These are phyloP conservation scores for Alternaria arbusti DNA, from an alignment of 2,329 filamentous ascomycete genomes.

Conservation along the genomic window DNA sequence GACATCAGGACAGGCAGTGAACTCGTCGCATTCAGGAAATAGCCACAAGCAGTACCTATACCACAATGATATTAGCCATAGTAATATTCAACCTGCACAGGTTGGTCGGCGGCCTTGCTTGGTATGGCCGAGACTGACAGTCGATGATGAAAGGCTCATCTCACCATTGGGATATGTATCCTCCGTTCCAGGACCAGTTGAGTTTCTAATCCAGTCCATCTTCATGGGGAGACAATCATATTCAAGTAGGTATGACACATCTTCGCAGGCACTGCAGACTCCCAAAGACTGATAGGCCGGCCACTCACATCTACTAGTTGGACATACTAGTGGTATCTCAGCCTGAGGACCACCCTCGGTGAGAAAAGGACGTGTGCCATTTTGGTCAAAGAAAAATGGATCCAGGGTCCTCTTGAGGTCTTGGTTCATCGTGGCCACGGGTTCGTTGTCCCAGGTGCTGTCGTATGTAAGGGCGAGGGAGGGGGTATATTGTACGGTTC, in stretches of 20 bases:
- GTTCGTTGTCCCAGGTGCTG: not conserved
- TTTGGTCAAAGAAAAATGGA: constrained; percentile 24
- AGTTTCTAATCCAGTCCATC: constrained; percentile 25
- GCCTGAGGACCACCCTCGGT: constrained; percentile 24
- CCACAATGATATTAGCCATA: not conserved
- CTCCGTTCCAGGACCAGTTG: constrained; percentile 1
- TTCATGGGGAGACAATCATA: constrained; percentile 20
- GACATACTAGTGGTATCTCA: constrained; percentile 33
- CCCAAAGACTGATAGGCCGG: constrained; percentile 26
- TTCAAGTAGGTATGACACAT: constrained; percentile 19
- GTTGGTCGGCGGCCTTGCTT: not conserved
- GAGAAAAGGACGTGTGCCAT: constrained; percentile 20
- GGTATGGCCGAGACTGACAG: not conserved
- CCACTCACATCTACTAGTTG: constrained; percentile 34
- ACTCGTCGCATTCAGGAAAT: constrained; percentile 31
- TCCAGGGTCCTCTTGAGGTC: not conserved
- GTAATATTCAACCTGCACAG: not conserved
- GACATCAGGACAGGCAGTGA: constrained; percentile 23
- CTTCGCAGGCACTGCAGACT: constrained; percentile 32
- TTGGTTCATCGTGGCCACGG: not conserved
- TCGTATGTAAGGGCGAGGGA: not conserved
- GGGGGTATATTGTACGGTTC: constrained; percentile 9
- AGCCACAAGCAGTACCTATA: constrained; percentile 29
- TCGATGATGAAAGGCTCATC: not conserved
- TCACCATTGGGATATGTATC: constrained; percentile 7